Conservation (phyloP, 1,139 yeast genomes). For the Wickerhamomyces sp. region DNA sequence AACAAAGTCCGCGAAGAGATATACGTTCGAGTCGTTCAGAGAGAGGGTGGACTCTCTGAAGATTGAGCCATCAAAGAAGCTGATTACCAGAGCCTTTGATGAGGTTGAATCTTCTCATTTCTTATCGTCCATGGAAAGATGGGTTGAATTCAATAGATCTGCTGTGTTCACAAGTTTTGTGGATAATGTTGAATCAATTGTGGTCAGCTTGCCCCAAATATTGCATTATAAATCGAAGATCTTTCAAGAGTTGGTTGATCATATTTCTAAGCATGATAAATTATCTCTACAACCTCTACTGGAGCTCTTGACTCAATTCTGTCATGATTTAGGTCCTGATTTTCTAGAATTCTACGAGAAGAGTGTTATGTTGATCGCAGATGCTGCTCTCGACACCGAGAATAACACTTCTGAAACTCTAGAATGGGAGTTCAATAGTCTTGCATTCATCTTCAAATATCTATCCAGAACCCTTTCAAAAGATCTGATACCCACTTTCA, state of each 20-base stretch:
- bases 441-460: slow-evolving; percentile 89
- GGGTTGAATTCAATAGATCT: slow-evolving; percentile 85
- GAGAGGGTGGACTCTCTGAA: slow-evolving; percentile 80
- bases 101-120: slow-evolving; percentile 75
- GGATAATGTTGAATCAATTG: slow-evolving; percentile 46
- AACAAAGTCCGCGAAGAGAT: slow-evolving; percentile 53
- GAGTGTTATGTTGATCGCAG: slow-evolving; percentile 47
- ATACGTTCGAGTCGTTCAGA: slow-evolving; percentile 67
- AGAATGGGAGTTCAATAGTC: slow-evolving; percentile 79
- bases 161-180: slow-evolving; percentile 64
- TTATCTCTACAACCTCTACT: slow-evolving; percentile 76
- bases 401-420: slow-evolving; percentile 59
- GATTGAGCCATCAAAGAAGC: slow-evolving; percentile 74
- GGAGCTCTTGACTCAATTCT: slow-evolving; percentile 78
- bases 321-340: slow-evolving; percentile 92
- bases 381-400: slow-evolving; percentile 44
- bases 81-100: slow-evolving; percentile 62
- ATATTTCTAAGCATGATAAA: slow-evolving; percentile 54
- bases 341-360: slow-evolving; percentile 60
- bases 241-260: slow-evolving; percentile 46
- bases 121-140: slow-evolving; percentile 71
- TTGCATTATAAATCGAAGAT: slow-evolving; percentile 65
- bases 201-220: slow-evolving; percentile 77
- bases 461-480: slow-evolving; percentile 57
- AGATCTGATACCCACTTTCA: slow-evolving; percentile 66